Evolutionary conservation across 2,329 filamentous ascomycete genomes (phyloP).

Genomic region (Fusarium aywerte): DNA sequence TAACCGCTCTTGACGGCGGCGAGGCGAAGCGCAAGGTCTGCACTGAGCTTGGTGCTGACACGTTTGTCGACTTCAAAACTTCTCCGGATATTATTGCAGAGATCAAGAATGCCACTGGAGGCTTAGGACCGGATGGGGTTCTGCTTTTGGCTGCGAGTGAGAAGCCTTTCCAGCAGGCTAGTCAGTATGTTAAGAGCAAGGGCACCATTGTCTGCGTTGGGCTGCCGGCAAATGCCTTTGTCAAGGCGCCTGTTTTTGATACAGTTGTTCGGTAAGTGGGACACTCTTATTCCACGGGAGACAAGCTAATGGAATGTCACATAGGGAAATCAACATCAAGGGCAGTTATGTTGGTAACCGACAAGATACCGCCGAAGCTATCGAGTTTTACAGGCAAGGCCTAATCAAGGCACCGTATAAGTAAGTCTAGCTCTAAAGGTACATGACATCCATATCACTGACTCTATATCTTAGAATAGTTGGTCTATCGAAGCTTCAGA

Average conservation of each 20-base stretch:
- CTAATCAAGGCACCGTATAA: slow-evolving; percentile 87
- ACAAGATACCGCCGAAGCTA: slow-evolving; percentile 82
- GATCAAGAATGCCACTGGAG: slow-evolving; percentile 76
- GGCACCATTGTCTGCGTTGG: slow-evolving; percentile 87
- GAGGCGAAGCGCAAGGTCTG: slow-evolving; percentile 80
- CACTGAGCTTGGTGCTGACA: slow-evolving; percentile 72
- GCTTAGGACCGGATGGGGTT: slow-evolving; percentile 84
- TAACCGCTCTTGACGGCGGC: slow-evolving; percentile 84
- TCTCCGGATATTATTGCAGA: slow-evolving; percentile 81
- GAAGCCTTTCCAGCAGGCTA: slow-evolving; percentile 92
- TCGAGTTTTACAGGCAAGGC: slow-evolving; percentile 85
- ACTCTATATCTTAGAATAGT: slow-evolving; percentile 58
- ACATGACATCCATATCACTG: neutral
- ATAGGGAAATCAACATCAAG: slow-evolving; percentile 85
- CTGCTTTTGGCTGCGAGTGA: slow-evolving; percentile 84
- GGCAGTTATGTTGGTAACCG: slow-evolving; percentile 92
- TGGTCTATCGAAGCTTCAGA: slow-evolving; percentile 78
- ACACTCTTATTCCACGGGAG: accelerated
- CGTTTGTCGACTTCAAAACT: slow-evolving; percentile 81
- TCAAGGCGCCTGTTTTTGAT: slow-evolving; percentile 86
- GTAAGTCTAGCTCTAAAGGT: neutral
- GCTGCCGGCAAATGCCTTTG: slow-evolving; percentile 80
- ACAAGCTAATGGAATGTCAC: neutral
- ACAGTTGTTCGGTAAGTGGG: slow-evolving; percentile 68
- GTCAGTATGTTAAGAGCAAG: slow-evolving; percentile 81